Evolutionary conservation across 371 early-diverging fungal species (phyloP).

Genomic region (Apophysomyces elegans): DNA sequence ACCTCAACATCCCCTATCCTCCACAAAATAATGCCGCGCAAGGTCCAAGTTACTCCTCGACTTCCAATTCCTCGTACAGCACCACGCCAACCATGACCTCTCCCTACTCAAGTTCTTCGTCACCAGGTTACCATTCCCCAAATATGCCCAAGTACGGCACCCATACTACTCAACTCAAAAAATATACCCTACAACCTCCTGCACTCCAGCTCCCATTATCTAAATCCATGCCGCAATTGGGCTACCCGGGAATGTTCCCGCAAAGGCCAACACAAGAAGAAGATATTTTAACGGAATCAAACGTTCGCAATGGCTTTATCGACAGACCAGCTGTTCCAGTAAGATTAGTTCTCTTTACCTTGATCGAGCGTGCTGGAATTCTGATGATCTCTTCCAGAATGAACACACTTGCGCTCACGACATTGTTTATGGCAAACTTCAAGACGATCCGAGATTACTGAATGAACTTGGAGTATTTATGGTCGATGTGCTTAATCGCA

Average conservation of each 20-base stretch:
- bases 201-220: constrained; percentile 44
- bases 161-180: constrained; percentile 38
- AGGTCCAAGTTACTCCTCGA: constrained; percentile 27
- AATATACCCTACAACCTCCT: constrained; percentile 59
- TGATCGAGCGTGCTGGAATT: background rate
- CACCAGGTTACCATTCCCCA: constrained; percentile 53
- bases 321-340: constrained; percentile 60
- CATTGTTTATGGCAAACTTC: constrained; percentile 52
- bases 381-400: constrained; percentile 30
- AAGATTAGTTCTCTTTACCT: constrained; percentile 17
- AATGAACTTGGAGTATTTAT: constrained; percentile 61
- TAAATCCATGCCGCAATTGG: constrained; percentile 53
- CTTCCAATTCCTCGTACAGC: constrained; percentile 26
- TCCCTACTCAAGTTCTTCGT: constrained; percentile 52
- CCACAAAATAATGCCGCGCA: constrained; percentile 25
- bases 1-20: constrained; percentile 44
- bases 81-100: constrained; percentile 44
- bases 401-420: constrained; percentile 58
- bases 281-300: constrained; percentile 65
- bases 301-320: constrained; percentile 73
- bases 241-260: constrained; percentile 76
- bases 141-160: constrained; percentile 32
- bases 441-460: constrained; percentile 55
- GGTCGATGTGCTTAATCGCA: constrained; percentile 61
- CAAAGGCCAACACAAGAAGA: constrained; percentile 64